Conservation (phyloP, 1,139 yeast species). For the Pichia sp. region DNA sequence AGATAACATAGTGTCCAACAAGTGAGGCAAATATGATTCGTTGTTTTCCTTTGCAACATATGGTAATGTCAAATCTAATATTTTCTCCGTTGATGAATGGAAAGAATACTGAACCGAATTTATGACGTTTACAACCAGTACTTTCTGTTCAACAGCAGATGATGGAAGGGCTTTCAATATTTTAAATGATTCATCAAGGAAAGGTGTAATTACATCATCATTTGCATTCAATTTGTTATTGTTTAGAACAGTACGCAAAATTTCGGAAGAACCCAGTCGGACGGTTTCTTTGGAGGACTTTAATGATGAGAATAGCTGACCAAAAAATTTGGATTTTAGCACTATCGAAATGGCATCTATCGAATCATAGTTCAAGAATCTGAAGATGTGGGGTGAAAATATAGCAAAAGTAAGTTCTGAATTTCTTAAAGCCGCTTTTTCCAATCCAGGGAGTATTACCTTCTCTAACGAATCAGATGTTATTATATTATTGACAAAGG, state of each 20-base stretch:
- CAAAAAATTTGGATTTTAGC: slow-evolving; percentile 43
- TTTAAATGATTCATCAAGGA: slow-evolving; percentile 52
- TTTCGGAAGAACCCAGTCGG: slow-evolving; percentile 48
- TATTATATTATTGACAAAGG: slow-evolving; percentile 43
- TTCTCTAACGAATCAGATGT: slow-evolving; percentile 40
- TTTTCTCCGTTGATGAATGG: slow-evolving; percentile 32
- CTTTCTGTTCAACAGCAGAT: slow-evolving; percentile 56
- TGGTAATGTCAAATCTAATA: slow-evolving; percentile 45
- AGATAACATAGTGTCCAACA: slow-evolving; percentile 47
- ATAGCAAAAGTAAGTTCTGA: slow-evolving; percentile 65
- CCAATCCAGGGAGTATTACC: slow-evolving; percentile 55
- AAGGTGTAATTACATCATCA: slow-evolving; percentile 27
- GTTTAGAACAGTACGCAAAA: slow-evolving; percentile 35
- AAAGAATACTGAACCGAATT: slow-evolving; percentile 30
- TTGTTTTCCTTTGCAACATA: slow-evolving; percentile 69
- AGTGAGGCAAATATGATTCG: slow-evolving; percentile 53
- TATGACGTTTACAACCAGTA: slow-evolving; percentile 42
- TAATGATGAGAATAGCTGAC: slow-evolving; percentile 58
- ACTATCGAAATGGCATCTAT: slow-evolving; percentile 40
- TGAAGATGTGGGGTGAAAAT: slow-evolving; percentile 48
- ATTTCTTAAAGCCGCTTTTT: slow-evolving; percentile 75
- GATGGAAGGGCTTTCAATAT: slow-evolving; percentile 58
- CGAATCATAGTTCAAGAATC: slow-evolving; percentile 31
- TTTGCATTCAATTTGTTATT: slow-evolving; percentile 13
- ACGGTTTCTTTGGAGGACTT: slow-evolving; percentile 69